phyloP scores from a whole-genome alignment of 2,329 filamentous ascomycete species.

The Fusarium dlaminii region DNA sequence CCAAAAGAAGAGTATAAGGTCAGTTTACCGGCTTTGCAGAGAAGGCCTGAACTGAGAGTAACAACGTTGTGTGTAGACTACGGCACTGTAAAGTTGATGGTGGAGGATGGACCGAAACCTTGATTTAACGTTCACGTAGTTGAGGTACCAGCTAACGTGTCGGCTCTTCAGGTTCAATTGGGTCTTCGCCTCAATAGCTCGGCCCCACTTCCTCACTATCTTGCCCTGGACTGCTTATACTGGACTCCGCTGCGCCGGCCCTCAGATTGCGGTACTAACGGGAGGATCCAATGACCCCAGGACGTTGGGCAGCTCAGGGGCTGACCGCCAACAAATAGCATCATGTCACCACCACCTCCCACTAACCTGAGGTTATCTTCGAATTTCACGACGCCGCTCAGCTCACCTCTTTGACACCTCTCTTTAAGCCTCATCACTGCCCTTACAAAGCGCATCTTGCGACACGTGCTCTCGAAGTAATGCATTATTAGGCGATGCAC shows the following conservation, averaged over 20 bases:
- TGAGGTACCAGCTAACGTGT: not conserved
- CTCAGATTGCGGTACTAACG: not conserved
- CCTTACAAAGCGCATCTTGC: conserved; percentile 8
- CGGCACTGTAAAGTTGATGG: conserved; percentile 22
- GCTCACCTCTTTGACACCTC: not conserved
- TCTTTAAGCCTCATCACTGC: not conserved
- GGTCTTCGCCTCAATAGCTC: conserved; percentile 17
- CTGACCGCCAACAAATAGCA: conserved; percentile 25
- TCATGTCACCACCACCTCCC: not conserved
- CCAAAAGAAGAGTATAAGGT: not conserved
- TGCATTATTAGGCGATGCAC: conserved; percentile 29
- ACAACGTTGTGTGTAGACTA: not conserved
- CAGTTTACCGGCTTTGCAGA: not conserved
- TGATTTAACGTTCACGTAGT: not conserved
- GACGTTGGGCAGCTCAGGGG: conserved; percentile 19
- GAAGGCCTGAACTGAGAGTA: not conserved
- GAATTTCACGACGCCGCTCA: not conserved
- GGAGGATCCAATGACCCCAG: not conserved
- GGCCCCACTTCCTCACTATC: conserved; percentile 28
- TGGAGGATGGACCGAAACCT: conserved; percentile 20
- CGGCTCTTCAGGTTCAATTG: conserved; percentile 25
- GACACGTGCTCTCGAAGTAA: conserved; percentile 8
- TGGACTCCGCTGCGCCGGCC: not conserved
- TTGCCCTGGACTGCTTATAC: conserved; percentile 10
- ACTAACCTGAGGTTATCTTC: not conserved